These are phyloP conservation scores for Boechera retrofracta DNA, from an alignment of 345 rosid species.

Conservation along the genomic window DNA sequence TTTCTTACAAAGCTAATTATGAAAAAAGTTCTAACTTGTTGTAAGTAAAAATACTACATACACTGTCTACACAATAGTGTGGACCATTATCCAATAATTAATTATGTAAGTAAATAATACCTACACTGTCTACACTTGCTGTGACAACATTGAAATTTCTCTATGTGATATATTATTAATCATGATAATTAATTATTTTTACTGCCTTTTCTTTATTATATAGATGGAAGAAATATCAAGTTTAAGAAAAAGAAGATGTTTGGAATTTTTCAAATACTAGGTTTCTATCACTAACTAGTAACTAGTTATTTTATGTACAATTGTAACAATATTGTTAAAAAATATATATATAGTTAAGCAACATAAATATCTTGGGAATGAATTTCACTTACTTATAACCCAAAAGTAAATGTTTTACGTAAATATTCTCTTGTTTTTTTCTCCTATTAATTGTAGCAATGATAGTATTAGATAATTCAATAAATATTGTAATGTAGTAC, in stretches of 20 bases:
- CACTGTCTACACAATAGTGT: conserved; percentile 3
- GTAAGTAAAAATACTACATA: neutral
- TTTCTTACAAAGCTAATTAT: neutral
- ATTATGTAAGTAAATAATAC: neutral
- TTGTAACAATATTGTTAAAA: too few relatives aligned
- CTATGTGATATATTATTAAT: neutral
- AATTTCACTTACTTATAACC: neutral
- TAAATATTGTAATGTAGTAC: conserved; percentile 21
- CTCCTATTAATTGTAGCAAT: conserved; percentile 13
- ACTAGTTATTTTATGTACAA: too few relatives aligned
- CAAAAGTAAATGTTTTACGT: neutral
- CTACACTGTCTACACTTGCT: neutral
- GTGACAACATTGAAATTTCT: neutral
- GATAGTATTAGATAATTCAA: conserved; percentile 7
- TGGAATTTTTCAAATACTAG: neutral
- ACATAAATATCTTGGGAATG: neutral
- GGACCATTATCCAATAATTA: neutral
- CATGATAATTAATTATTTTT: neutral
- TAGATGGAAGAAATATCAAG: neutral
- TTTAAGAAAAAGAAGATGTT: neutral
- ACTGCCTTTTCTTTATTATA: neutral
- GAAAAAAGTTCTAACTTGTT: neutral
- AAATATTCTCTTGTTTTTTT: conserved; percentile 2
- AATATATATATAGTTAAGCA: too few relatives aligned
- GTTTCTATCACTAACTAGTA: too few relatives aligned